Base-by-base conservation (phyloP, 345 rosid species). In the Moringa oleifera region DNA sequence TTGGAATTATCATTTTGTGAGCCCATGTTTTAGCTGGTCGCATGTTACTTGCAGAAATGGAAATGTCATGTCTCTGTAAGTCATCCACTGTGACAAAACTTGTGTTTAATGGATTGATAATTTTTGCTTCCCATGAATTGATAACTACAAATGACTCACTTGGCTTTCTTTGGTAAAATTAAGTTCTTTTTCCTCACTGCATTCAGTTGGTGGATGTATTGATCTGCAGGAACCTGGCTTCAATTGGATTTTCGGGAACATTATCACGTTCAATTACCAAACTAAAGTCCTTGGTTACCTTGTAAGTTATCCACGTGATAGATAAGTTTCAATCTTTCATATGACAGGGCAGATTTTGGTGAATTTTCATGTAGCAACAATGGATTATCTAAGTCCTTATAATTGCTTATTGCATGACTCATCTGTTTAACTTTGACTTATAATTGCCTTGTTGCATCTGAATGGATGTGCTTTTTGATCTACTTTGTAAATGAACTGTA, bases 21-120 rank as follows among this genome's bases (percentile, higher is more conserved):
- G 88, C 81, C 94, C 98, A 37, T 93, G 98, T 86, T 74, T 57
- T 72, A 84, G 97, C 62, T 93, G 98, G 98, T 83, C 87, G 55
- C 78, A 80, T 73, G 77, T 93, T 73, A 83, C 79, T 49, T 93
- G 97, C 64, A 79, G 80, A 70, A 78, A 79, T 70, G 89, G 81
- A 60, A 73, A 75, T 73, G 97, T 90, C 62, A 67, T 78, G 37
- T 80, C 86, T 69, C 64, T 93, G 96, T 93, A 81, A 79, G 93
- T 77, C 71, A 64, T 62, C 25, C 22, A 20, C 33, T 36, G 23
- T 20, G 52, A 50, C 28, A 67, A 46, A 23, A 54, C 22, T 37
- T 67, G 51, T 47, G 21, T 63, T 33, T 33, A 33, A 33, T 33
- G 37, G 37, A 12, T 16, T 52, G 47, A 19, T 46, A 19, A 9